Conservation (phyloP, 176 grass and related monocot species). For the Avena insularis region DNA sequence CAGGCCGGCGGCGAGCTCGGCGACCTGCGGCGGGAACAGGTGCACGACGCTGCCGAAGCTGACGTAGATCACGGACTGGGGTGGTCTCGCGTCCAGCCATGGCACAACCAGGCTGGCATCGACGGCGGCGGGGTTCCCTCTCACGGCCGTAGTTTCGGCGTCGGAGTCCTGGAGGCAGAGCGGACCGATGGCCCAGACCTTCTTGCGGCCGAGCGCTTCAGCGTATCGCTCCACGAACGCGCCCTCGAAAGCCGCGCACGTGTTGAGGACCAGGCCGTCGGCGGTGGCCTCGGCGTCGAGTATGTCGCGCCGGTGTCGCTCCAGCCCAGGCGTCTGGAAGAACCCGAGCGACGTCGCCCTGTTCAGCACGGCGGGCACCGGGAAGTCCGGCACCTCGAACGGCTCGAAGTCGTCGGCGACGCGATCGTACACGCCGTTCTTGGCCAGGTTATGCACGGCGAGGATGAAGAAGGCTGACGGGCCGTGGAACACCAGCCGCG, state of each 20-base stretch:
- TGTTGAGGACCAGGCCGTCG: constrained; percentile 59
- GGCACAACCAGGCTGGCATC: constrained; percentile 25
- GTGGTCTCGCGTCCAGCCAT: constrained; percentile 51
- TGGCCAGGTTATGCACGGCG: constrained; percentile 8
- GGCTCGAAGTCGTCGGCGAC: constrained; percentile 41
- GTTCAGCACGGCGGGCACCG: constrained; percentile 19
- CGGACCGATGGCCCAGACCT: constrained; percentile 60
- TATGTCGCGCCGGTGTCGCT: constrained; percentile 33
- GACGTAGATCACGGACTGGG: constrained; percentile 56
- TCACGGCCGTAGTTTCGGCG: constrained; percentile 2
- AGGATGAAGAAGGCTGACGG: constrained; percentile 43
- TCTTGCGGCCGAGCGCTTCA: constrained; percentile 36
- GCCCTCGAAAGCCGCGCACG: constrained; percentile 49
- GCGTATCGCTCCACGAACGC: constrained; percentile 48
- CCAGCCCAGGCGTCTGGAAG: constrained; percentile 46
- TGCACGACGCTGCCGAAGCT: constrained; percentile 54
- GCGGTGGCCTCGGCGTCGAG: constrained; percentile 54
- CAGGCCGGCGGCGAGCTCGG: constrained; percentile 56
- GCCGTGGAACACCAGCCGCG: constrained; percentile 46
- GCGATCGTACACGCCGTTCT: constrained; percentile 30
- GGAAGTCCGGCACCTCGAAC: constrained; percentile 52
- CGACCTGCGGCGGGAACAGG: constrained; percentile 39
- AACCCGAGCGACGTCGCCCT: constrained; percentile 49
- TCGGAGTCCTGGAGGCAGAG: constrained; percentile 46
- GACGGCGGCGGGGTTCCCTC: constrained; percentile 43